Evolutionary conservation across 106 monocot species (phyloP).

Genomic region (Dendrobium huoshanense): DNA sequence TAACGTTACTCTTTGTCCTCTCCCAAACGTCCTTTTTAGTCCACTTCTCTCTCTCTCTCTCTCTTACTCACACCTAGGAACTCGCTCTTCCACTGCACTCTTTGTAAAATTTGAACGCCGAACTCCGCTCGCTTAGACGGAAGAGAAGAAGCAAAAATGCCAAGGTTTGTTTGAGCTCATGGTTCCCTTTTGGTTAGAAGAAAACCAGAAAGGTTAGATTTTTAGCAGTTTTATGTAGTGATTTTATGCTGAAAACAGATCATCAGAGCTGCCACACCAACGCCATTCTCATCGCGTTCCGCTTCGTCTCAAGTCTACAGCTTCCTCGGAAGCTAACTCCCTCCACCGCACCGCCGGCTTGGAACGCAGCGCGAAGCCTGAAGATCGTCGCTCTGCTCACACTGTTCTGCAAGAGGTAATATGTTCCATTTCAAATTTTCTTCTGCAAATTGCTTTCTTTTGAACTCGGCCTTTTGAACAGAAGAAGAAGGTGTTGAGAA

Average conservation of each 20-base stretch:
- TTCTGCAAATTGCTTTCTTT: neutral
- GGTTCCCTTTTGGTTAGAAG: neutral
- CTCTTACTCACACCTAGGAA: neutral
- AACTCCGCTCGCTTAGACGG: neutral
- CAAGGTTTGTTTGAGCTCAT: constrained; percentile 10
- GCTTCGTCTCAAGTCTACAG: constrained; percentile 15
- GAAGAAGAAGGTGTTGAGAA: constrained; percentile 36
- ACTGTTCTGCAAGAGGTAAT: constrained; percentile 14
- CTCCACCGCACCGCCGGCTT: constrained; percentile 6
- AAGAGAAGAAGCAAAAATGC: constrained; percentile 4
- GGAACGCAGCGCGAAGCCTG: constrained; percentile 9
- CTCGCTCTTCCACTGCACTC: neutral
- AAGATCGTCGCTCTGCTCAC: constrained; percentile 17
- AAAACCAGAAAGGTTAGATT: neutral
- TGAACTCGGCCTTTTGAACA: neutral
- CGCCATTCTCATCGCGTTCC: constrained; percentile 11
- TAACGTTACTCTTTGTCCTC: neutral
- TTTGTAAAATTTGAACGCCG: neutral
- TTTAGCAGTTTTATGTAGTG: neutral
- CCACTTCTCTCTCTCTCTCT: neutral
- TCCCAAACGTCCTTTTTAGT: neutral
- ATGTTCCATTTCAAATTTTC: neutral
- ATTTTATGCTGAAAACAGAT: constrained; percentile 11
- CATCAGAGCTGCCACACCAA: constrained; percentile 7
- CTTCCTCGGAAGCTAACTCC: constrained; percentile 21